Conservation (phyloP, 179 eudicot species). For the Silene vulgaris region DNA sequence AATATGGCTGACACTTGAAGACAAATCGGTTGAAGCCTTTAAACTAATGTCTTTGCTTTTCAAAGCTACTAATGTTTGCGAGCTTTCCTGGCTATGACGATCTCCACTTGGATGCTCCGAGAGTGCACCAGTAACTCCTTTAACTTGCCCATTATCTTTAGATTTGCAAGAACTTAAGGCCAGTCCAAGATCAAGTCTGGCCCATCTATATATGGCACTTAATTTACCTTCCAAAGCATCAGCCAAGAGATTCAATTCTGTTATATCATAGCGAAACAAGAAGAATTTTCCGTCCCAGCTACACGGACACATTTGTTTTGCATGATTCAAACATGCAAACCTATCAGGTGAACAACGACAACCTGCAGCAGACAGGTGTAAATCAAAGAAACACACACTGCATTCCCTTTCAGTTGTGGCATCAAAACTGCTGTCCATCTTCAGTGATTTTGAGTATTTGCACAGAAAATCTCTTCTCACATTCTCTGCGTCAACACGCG, state of each 20-base stretch:
- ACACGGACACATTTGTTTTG: slow-evolving; percentile 82
- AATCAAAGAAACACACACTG: slow-evolving; percentile 74
- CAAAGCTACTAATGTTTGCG: slow-evolving; percentile 24
- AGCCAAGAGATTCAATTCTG: slow-evolving; percentile 67
- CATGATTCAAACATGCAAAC: slow-evolving; percentile 85
- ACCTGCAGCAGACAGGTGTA: slow-evolving; percentile 88
- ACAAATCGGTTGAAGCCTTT: slow-evolving; percentile 28
- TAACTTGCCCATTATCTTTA: slow-evolving; percentile 43
- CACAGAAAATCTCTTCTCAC: slow-evolving; percentile 79
- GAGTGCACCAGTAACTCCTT: slow-evolving; percentile 29
- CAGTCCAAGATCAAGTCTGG: slow-evolving; percentile 77
- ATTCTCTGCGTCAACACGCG: slow-evolving; percentile 76
- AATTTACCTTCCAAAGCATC: slow-evolving; percentile 97
- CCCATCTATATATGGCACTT: slow-evolving; percentile 90
- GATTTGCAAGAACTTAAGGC: slow-evolving; percentile 61
- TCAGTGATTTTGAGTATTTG: slow-evolving; percentile 56
- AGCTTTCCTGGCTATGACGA: slow-evolving; percentile 25
- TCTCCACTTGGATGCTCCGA: slow-evolving; percentile 36
- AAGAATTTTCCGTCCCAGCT: slow-evolving; percentile 71
- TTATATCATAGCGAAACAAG: slow-evolving; percentile 73
- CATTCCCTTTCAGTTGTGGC: slow-evolving; percentile 90
- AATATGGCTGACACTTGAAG: slow-evolving; percentile 25
- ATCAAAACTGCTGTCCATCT: slow-evolving; percentile 90
- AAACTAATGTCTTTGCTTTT: slow-evolving; percentile 32
- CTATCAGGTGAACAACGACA: slow-evolving; percentile 88